Evolutionary conservation across 2,329 filamentous ascomycete species (phyloP), one percentile per base, ranked within the genome.

Genomic region (Cercospora janseana): DNA sequence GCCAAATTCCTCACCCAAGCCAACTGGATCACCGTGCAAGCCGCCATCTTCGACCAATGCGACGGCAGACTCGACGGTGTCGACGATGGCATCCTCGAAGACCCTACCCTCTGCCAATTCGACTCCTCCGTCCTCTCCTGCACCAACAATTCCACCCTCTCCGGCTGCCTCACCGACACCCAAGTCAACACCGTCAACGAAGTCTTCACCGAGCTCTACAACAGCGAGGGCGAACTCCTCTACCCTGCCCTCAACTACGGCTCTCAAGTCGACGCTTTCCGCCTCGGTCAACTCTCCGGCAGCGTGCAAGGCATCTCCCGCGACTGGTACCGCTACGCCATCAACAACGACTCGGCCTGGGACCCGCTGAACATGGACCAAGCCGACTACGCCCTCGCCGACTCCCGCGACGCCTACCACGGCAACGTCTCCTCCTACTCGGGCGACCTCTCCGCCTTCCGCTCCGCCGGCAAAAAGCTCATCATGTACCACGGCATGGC

Each of bases 221-320:
- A 71, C 48, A 65, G 63, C 4, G 62, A 72, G 28, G 76, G 76
- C 35, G 65, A 67, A 4, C 62, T 79, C 1, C 68, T 78, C 12
- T 79, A 74, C 59, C 76, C 77, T 2, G 68, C 72, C n/a, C 71
- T 79, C 61, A 71, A 77, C 42, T 76, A 74, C 5, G 76, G 76
- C 12, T 69, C 70, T 10, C 73, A 77, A 56, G 55, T 71, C 6
- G 55, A 66, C 6, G 70, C 71, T 4, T 66, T 69, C 15, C 53
- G 55, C 0, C 54, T 72, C 59, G 58, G 64, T 6, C 56, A 74
- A 8, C 71, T 75, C 44, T 67, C 62, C 31, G 74, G 74, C 51
- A 45, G 35, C 3, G 65, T 72, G 1, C 77, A 75, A 57, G 55
- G 60, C 2, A 75, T 74, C 54, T 71, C 71, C 3, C 60, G 61